Base-by-base conservation (phyloP, 305 asterid genomes). In the Fraxinus latifolia region DNA sequence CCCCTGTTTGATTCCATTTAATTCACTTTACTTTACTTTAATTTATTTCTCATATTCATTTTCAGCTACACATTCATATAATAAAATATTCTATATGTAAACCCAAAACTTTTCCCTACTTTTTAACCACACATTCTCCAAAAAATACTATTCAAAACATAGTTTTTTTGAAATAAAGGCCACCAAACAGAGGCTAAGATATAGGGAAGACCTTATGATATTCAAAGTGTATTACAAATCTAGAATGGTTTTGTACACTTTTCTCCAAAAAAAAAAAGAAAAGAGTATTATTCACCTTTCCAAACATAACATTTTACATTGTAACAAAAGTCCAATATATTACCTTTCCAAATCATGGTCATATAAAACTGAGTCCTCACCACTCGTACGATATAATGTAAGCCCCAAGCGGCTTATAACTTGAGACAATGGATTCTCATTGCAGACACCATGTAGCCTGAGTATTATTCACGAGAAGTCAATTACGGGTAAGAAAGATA, bases 391-490 rank as follows among this genome's bases (percentile, higher is more conserved):
- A 81, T 96, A 92, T 82, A 96, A 81, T 17, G 89, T 89, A 80
- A 96, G 97, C 77, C 99, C 98, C 85, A 94, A 85, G 50, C 91
- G 92, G 81, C 98, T 90, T 80, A 96, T 96, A 65, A 94, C 78
- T 80, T 97, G 97, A 89, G 99, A 94, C 92, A 96, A 84, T 11
- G 99, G 99, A 90, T 96, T 96, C 91, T 96, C 99, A 83, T 96
- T 90, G 87, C 99, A 96, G 84, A 96, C 99, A 39, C 99, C 99
- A 85, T 96, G 99, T 65, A 95, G 86, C 99, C 99, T 95, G 95
- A 21, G 77, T 47, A 73, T 55, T 27, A 36, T 74, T 27, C 19
- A 79, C 8, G 77, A 72, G 36, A 74, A 9, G 67, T 7, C 31
- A 29, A 78, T 65, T 47, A 21, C 31, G 76, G 32, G 47, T 32